Conservation (phyloP, 441 rosid genomes). For the Pelargonium cotyledonis region DNA sequence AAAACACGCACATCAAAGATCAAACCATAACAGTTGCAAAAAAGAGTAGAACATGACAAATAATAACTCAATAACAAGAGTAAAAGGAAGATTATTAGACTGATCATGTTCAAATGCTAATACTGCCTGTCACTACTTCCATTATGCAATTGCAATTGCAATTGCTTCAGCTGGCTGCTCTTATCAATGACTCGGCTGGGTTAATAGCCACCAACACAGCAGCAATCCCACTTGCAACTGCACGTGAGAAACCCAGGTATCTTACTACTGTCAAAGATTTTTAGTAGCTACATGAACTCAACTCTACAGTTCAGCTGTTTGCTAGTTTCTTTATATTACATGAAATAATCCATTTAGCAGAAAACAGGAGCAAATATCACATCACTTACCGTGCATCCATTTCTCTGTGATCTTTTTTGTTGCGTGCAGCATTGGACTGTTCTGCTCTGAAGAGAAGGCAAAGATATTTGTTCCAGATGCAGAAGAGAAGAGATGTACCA, state of each 20-base stretch:
- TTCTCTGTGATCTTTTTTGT: neutral
- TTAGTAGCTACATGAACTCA: neutral
- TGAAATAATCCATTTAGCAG: neutral
- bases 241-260: conserved; percentile 69
- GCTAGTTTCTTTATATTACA: neutral
- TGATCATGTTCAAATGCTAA: neutral
- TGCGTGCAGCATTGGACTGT: conserved; percentile 66
- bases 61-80: neutral
- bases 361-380: neutral
- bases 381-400: neutral
- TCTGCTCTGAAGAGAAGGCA: conserved; percentile 66
- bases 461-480: conserved; percentile 58
- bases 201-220: conserved; percentile 90
- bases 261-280: neutral
- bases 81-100: neutral
- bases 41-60: neutral
- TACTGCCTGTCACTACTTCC: neutral
- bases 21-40: neutral
- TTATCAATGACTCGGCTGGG: conserved; percentile 81
- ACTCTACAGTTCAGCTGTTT: neutral
- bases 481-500: conserved; percentile 57
- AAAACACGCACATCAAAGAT: neutral
- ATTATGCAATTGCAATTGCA: neutral
- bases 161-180: conserved; percentile 68
- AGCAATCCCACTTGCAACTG: conserved; percentile 78